Percentiles rank a stretch among this genome's conserved stretches.
phyloP scores from a whole-genome alignment of 148 eudicot genomes.

The Rhododendron ovatum region DNA sequence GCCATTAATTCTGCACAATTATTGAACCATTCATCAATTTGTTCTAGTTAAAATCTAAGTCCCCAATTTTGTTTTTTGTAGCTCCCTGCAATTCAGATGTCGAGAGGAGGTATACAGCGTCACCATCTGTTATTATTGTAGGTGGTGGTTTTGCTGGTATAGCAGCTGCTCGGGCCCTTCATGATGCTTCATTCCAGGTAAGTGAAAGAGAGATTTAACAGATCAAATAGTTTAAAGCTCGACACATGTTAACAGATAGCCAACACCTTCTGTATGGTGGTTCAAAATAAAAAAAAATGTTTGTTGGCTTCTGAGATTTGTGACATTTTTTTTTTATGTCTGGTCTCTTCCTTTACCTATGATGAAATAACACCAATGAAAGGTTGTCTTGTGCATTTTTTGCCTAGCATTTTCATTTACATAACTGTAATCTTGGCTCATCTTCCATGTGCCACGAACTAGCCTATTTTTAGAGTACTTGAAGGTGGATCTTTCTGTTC shows the following conservation, averaged over 20 bases:
- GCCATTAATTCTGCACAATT: neutral
- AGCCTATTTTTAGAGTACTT: neutral
- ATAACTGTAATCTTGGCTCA: neutral
- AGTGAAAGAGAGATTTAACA: neutral
- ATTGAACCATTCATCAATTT: neutral
- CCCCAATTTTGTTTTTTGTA: constrained; percentile 23
- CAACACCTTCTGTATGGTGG: neutral
- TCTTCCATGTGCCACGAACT: neutral
- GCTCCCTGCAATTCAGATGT: constrained; percentile 52
- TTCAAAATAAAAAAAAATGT: neutral
- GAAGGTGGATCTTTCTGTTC: neutral
- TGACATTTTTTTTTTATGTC: neutral
- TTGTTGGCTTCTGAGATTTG: neutral
- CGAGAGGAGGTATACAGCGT: constrained; percentile 36
- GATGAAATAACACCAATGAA: neutral
- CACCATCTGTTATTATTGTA: constrained; percentile 87
- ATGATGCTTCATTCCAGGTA: constrained; percentile 93
- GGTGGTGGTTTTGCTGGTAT: constrained; percentile 94
- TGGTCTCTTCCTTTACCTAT: neutral
- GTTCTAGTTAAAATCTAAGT: neutral
- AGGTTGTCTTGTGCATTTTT: neutral
- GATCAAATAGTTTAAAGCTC: neutral
- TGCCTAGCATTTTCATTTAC: neutral
- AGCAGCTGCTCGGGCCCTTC: constrained; percentile 91
- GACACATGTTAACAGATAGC: neutral